phyloP scores from a whole-genome alignment of 345 rosid genomes.

The Gossypium longicalyx region DNA sequence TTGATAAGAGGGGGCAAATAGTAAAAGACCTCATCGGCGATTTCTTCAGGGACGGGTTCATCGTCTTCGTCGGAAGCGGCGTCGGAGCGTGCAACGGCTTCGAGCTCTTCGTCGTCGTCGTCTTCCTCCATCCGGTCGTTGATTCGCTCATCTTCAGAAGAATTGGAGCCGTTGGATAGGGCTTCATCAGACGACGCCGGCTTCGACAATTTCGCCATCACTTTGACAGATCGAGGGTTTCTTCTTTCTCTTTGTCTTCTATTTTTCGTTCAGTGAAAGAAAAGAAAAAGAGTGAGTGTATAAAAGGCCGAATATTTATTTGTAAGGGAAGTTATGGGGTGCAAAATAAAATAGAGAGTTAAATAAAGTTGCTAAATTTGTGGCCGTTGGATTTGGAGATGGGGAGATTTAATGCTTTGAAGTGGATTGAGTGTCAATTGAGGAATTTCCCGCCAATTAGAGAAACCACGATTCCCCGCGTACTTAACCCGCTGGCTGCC shows the following conservation, averaged over 20 bases:
- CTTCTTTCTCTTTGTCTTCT: not conserved
- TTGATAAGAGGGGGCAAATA: not conserved
- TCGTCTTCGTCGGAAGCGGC: conserved; percentile 72
- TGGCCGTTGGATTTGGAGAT: conserved; percentile 9
- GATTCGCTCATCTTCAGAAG: conserved; percentile 61
- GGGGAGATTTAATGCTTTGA: not conserved
- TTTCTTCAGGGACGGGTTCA: conserved; percentile 31
- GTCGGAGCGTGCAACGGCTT: conserved; percentile 87
- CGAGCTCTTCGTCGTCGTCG: conserved; percentile 92
- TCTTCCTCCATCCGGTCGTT: conserved; percentile 58
- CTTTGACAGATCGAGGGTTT: conserved; percentile 44
- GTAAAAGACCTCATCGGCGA: conserved; percentile 25
- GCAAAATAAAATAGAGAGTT: not conserved
- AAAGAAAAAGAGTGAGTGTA: not conserved
- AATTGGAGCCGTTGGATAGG: conserved; percentile 46
- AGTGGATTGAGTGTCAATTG: not conserved
- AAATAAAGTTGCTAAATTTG: not conserved
- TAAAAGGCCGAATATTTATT: not conserved
- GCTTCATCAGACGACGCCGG: conserved; percentile 69
- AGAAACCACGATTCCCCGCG: not conserved
- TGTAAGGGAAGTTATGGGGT: too few species aligned
- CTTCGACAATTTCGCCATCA: conserved; percentile 51
- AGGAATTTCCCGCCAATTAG: conserved; percentile 38
- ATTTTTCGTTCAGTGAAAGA: not conserved
- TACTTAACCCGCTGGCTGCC: not conserved